A percentile compares a stretch with the other conserved stretches of the same genome.
These are phyloP conservation scores for Saturnispora diversa DNA, from an alignment of 805 yeast species.

Conservation along the genomic window DNA sequence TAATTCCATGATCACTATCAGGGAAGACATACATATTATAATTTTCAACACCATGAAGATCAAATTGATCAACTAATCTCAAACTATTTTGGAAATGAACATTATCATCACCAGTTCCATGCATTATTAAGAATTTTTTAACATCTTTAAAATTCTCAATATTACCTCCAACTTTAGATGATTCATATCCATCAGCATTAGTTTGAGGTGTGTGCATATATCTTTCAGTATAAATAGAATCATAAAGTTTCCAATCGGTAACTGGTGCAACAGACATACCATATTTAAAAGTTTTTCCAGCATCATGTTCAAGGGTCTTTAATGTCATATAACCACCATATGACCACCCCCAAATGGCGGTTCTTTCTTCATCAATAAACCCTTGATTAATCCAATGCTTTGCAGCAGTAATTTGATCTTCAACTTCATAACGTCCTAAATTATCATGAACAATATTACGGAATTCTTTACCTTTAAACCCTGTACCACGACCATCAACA, in stretches of 20 bases:
- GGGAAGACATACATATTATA: slow-evolving; percentile 75
- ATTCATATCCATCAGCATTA: slow-evolving; percentile 55
- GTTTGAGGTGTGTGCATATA: slow-evolving; percentile 80
- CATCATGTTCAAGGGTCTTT: slow-evolving; percentile 79
- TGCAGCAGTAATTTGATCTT: slow-evolving; percentile 84
- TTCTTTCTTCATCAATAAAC: slow-evolving; percentile 59
- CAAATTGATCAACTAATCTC: slow-evolving; percentile 66
- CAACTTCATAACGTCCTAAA: slow-evolving; percentile 74
- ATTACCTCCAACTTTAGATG: slow-evolving; percentile 52
- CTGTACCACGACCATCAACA: slow-evolving; percentile 97
- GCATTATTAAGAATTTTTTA: slow-evolving; percentile 77
- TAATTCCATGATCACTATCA: slow-evolving; percentile 68
- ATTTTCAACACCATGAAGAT: slow-evolving; percentile 70
- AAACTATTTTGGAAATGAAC: slow-evolving; percentile 91
- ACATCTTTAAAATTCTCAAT: slow-evolving; percentile 47
- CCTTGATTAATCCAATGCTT: slow-evolving; percentile 51
- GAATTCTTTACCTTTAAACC: slow-evolving; percentile 72
- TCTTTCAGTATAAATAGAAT: slow-evolving; percentile 89
- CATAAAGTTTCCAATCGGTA: slow-evolving; percentile 87
- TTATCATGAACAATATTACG: slow-evolving; percentile 74
- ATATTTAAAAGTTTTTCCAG: slow-evolving; percentile 64
- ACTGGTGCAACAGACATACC: slow-evolving; percentile 98
- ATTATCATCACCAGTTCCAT: slow-evolving; percentile 96
- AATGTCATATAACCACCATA: slow-evolving; percentile 93
- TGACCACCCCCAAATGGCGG: slow-evolving; percentile 97